Conservation (phyloP, 768 basidiomycete genomes). For the Pleurotus tuoliensis region DNA sequence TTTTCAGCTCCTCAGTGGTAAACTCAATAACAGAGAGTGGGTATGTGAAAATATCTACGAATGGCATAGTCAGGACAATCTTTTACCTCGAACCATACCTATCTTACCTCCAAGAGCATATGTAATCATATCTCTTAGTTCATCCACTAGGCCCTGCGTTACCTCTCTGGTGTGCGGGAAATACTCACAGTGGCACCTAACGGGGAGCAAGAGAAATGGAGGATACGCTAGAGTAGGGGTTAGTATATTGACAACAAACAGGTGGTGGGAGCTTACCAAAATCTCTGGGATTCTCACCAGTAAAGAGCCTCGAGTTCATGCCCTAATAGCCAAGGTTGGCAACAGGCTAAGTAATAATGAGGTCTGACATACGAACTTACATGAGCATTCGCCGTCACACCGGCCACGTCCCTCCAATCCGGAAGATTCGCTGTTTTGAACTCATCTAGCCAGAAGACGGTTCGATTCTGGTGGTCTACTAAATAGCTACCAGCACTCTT, state of each 20-base stretch:
- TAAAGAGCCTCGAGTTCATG: conserved; percentile 32
- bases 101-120: conserved; percentile 10
- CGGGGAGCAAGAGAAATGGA: background rate
- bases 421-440: conserved; percentile 19
- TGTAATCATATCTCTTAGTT: conserved; percentile 20
- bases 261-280: background rate
- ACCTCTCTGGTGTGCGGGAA: conserved; percentile 23
- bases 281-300: conserved; percentile 20
- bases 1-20: too few species aligned
- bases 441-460: conserved; percentile 40
- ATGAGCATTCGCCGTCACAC: conserved; percentile 20
- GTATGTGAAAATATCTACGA: background rate
- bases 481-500: conserved; percentile 33
- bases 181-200: conserved; percentile 33
- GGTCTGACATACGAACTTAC: conserved; percentile 20
- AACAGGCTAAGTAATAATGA: background rate
- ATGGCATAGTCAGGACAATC: background rate
- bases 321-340: conserved; percentile 16
- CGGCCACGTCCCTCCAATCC: conserved; percentile 15
- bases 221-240: background rate
- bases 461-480: conserved; percentile 28
- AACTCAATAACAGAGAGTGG: too few species aligned
- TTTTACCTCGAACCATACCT: too few species aligned
- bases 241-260: background rate
- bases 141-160: conserved; percentile 14